Conservation (phyloP, 2,329 filamentous ascomycete species). For the Gyromitra esculenta region DNA sequence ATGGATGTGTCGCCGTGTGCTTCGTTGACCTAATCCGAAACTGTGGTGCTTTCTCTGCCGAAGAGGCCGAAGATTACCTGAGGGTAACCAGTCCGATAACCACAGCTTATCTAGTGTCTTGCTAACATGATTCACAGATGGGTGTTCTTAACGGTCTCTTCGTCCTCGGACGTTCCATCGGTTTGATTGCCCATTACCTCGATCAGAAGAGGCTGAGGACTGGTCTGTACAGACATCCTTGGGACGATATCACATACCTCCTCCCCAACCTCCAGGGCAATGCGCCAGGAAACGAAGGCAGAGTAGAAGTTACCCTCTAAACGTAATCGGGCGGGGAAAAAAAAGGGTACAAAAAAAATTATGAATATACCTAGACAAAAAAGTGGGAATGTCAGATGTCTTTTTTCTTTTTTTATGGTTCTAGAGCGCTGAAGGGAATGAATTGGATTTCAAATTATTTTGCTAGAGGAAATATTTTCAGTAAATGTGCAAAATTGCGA, state of each 20-base stretch:
- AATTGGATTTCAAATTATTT: constrained; percentile 43
- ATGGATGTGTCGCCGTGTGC: constrained; percentile 97
- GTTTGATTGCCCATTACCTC: constrained; percentile 99
- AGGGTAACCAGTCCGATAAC: constrained; percentile 60
- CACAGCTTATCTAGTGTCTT: not conserved
- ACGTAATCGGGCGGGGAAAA: constrained; percentile 43
- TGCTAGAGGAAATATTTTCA: constrained; percentile 5
- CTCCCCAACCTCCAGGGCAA: constrained; percentile 80
- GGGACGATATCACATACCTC: constrained; percentile 97
- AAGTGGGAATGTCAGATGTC: constrained; percentile 63
- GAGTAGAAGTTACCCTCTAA: constrained; percentile 84
- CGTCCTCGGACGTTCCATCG: constrained; percentile 94
- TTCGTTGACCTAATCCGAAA: constrained; percentile 98
- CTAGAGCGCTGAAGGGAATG: constrained; percentile 33
- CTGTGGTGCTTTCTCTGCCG: constrained; percentile 93
- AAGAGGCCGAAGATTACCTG: constrained; percentile 99
- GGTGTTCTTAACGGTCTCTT: constrained; percentile 99
- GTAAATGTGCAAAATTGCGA: constrained; percentile 21
- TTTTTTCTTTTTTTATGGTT: constrained; percentile 60
- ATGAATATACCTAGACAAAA: constrained; percentile 66
- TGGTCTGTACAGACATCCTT: constrained; percentile 98
- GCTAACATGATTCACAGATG: constrained; percentile 67
- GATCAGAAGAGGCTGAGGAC: constrained; percentile 99
- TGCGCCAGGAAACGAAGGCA: constrained; percentile 78
- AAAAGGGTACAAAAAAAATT: constrained; percentile 43